A percentile compares a stretch with the other conserved stretches of the same genome.
Conservation (phyloP, 805 yeast species). For the Blastobotrys peoriensis region DNA sequence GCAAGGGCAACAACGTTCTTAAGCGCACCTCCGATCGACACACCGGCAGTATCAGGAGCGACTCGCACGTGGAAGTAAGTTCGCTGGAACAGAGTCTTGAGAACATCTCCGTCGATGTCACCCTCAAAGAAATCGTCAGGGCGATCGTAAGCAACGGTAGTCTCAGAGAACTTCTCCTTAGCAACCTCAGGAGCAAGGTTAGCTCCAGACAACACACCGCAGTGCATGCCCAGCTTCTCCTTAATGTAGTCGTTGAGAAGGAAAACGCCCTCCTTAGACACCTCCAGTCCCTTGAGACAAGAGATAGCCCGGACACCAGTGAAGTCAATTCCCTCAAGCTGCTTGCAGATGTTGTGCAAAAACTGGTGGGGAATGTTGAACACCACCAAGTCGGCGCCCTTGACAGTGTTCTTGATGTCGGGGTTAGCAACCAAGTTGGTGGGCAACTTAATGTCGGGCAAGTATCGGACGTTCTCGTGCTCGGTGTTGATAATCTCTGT, state of each 20-base stretch:
- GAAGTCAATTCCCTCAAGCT: conserved; percentile 69
- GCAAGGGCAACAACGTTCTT: conserved; percentile 95
- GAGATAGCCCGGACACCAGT: conserved; percentile 81
- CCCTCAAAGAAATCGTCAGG: conserved; percentile 67
- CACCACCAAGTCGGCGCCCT: conserved; percentile 77
- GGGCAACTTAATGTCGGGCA: conserved; percentile 86
- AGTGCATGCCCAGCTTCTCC: conserved; percentile 74
- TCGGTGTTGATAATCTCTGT: conserved; percentile 85
- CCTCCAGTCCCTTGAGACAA: conserved; percentile 93
- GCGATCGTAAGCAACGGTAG: conserved; percentile 84
- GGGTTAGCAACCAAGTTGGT: conserved; percentile 85
- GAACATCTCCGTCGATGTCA: conserved; percentile 64
- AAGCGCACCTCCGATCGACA: conserved; percentile 93
- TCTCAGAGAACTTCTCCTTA: conserved; percentile 91
- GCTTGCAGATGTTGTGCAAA: conserved; percentile 66
- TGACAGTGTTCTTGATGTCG: conserved; percentile 65
- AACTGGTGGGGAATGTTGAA: conserved; percentile 98
- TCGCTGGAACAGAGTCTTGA: conserved; percentile 88
- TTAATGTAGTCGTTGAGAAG: conserved; percentile 74
- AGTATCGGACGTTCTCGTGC: conserved; percentile 92
- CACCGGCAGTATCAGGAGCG: conserved; percentile 90
- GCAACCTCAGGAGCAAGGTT: conserved; percentile 98
- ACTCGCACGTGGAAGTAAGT: conserved; percentile 97
- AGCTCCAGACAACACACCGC: conserved; percentile 97
- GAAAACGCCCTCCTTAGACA: conserved; percentile 76